phyloP scores from a whole-genome alignment of 2,329 filamentous ascomycete species.

The Thelonectria olida region DNA sequence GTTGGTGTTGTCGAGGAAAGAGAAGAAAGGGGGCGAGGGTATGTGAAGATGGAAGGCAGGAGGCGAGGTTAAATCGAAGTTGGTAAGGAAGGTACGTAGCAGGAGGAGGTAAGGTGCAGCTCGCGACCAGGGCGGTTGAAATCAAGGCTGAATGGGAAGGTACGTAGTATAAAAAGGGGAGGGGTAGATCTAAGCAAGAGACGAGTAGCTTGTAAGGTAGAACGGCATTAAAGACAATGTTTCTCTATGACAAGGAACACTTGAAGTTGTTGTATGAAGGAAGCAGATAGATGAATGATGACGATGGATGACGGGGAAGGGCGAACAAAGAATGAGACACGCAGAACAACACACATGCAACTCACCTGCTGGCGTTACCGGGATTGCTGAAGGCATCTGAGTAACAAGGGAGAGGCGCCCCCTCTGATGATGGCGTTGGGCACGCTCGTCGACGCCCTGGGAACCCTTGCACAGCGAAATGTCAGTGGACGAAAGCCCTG shows the following conservation, averaged over 20 bases:
- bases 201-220: constrained; percentile 25
- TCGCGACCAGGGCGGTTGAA: neutral
- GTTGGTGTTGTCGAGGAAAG: constrained; percentile 17
- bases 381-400: constrained; percentile 44
- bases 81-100: constrained; percentile 14
- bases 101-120: neutral
- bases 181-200: constrained; percentile 19
- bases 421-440: constrained; percentile 20
- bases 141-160: neutral
- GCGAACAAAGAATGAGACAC: constrained; percentile 26
- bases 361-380: constrained; percentile 39
- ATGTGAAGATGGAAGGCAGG: constrained; percentile 13
- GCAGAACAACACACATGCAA: neutral
- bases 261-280: too few species aligned
- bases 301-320: constrained; percentile 3
- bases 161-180: constrained; percentile 4
- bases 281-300: neutral
- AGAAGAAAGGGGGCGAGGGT: constrained; percentile 9
- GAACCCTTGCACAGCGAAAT: constrained; percentile 10
- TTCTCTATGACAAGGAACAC: constrained; percentile 15
- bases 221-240: neutral
- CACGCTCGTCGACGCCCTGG: constrained; percentile 13
- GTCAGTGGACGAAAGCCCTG: constrained; percentile 6
- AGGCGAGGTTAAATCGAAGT: constrained; percentile 11
- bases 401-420: constrained; percentile 32